A percentile compares a stretch with the other conserved stretches of the same genome.
Conservation (phyloP, 2,329 filamentous ascomycete species). For the Microsporum audouinii region DNA sequence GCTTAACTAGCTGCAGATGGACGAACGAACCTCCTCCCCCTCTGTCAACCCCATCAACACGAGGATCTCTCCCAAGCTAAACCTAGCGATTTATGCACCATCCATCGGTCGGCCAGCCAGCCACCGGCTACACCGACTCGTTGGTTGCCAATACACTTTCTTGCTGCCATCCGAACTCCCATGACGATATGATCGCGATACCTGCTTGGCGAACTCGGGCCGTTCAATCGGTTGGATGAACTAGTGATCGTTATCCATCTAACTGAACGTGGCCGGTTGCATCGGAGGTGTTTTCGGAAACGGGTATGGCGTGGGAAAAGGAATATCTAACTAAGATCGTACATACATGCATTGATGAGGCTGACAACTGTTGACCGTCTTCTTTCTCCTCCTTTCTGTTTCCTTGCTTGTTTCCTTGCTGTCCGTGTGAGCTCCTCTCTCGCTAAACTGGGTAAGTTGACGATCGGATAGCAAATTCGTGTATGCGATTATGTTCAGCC, state of each 20-base stretch:
- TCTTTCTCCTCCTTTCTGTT: neutral
- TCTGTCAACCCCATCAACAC: neutral
- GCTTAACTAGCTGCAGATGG: neutral
- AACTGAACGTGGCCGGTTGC: neutral
- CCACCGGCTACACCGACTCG: neutral
- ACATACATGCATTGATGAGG: neutral
- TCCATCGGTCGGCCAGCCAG: neutral
- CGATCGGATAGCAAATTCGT: neutral
- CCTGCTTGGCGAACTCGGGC: neutral
- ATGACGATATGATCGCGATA: neutral
- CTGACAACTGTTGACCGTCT: conserved; percentile 1
- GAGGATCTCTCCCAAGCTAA: neutral
- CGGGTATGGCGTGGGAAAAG: neutral
- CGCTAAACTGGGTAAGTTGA: neutral
- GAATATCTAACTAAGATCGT: neutral
- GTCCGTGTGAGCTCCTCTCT: neutral
- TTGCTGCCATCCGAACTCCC: neutral
- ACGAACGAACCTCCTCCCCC: neutral
- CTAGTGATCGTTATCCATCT: neutral
- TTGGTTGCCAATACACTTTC: neutral
- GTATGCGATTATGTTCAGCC: neutral
- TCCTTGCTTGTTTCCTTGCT: neutral
- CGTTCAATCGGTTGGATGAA: neutral
- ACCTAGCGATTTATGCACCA: neutral
- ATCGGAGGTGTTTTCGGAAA: neutral